These are phyloP conservation scores for Nakazawaea molendinolei DNA, from an alignment of 805 yeast genomes.

Conservation along the genomic window DNA sequence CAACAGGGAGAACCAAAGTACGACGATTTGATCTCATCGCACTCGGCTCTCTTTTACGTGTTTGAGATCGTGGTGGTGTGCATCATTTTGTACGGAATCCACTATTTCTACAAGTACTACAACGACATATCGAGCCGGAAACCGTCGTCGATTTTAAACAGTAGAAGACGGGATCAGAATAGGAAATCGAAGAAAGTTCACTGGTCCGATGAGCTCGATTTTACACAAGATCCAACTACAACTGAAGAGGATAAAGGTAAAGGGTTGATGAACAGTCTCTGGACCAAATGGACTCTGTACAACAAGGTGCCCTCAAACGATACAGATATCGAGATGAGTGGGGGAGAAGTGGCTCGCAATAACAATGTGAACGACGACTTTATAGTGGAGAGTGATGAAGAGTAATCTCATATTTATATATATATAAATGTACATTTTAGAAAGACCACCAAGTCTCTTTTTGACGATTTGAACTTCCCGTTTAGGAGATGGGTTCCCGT, in stretches of 20 bases:
- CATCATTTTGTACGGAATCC: constrained; percentile 17
- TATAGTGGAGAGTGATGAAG: constrained; percentile 45
- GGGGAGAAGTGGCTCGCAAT: constrained; percentile 13
- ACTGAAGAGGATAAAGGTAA: constrained; percentile 1
- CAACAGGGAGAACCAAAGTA: constrained; percentile 1
- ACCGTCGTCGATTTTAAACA: constrained; percentile 16
- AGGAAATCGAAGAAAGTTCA: constrained; percentile 27
- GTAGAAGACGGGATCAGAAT: constrained; percentile 4
- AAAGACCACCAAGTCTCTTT: too few species aligned
- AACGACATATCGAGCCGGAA: constrained; percentile 10
- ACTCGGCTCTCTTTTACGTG: constrained; percentile 15
- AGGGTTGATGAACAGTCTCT: not conserved
- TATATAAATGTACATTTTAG: too few species aligned
- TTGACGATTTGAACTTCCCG: too few species aligned
- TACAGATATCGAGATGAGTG: constrained; percentile 39
- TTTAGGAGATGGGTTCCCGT: too few species aligned
- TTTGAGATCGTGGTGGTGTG: constrained; percentile 19
- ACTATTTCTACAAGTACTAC: constrained; percentile 20
- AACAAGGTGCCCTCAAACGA: constrained; percentile 9
- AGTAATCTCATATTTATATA: constrained; percentile 17
- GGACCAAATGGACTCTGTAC: constrained; percentile 15
- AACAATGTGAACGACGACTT: constrained; percentile 30
- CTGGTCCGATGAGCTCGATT: constrained; percentile 23
- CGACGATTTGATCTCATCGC: constrained; percentile 1
- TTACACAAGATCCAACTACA: constrained; percentile 8